Base-by-base conservation (phyloP, 805 yeast genomes). In the Jamesozyma rosinii region DNA sequence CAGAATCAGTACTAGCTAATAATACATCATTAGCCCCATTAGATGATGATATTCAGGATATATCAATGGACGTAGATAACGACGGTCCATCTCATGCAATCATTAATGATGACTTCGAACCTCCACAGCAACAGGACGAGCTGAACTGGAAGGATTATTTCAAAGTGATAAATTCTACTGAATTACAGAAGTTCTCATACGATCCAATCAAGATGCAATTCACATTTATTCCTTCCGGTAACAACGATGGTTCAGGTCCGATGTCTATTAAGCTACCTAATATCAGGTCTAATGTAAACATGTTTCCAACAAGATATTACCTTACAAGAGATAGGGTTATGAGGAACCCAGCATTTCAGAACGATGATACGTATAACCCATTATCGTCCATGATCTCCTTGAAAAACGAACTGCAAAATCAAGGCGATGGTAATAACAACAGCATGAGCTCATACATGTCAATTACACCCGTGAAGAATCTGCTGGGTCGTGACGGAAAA, bases 401-500 rank as follows among this genome's bases (percentile, higher is more conserved):
- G 44, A 49, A 53, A 38, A 50, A 53, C 26, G 52, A 55, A 14
- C 29, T 55, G 22, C 13, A 6, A 11, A 44, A 43, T 15, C 29
- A 6, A 24, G 35, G 33, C n/a, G 9, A 17, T 33, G 45, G 35
- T 31, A 44, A 39, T 47, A 46, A 32, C 44, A 44, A 29, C 38
- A 38, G 32, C 40, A 20, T 40, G 9, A 36, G 40, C 19, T 39
- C 46, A 15, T 43, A 48, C n/a, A 53, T 59, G 54, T 49, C 72
- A 3, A 67, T 90, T 37, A 84, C 95, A 0, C 69, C 77, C 33
- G 79, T 92, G 42, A 89, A 89, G 54, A 89, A 89, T 59, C 66
- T 92, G 45, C 60, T 92, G 24, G 99, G 98, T 26, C 68, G 95
- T 43, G 83, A 83, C 53, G 90, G 90, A 4, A 70, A 75, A 42